A percentile compares a stretch with the other conserved stretches of the same genome.
Conservation (phyloP, 352 stramenopile genomes). For the Phytophthora cryptogea region DNA sequence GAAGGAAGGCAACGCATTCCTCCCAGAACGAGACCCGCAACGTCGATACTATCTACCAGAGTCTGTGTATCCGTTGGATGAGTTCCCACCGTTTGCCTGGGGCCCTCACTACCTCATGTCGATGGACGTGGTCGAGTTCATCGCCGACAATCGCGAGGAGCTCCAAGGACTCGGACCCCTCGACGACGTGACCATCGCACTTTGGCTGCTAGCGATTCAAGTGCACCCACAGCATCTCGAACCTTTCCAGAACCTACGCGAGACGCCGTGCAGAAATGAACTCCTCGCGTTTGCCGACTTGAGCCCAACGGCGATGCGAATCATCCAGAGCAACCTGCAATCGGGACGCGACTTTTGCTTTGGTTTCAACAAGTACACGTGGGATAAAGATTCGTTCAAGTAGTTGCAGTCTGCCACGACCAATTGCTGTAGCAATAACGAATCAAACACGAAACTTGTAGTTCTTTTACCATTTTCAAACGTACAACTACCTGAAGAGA, state of each 20-base stretch:
- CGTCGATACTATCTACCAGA: conserved; percentile 49
- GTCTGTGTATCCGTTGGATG: conserved; percentile 44
- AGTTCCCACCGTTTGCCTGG: conserved; percentile 55
- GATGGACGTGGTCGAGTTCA: conserved; percentile 58
- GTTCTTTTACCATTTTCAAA: too few relatives aligned
- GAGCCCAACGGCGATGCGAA: conserved; percentile 37
- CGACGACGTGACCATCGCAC: conserved; percentile 67
- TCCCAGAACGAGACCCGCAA: conserved; percentile 36
- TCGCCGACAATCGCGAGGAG: conserved; percentile 42
- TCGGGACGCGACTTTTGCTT: conserved; percentile 37
- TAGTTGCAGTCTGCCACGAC: not conserved
- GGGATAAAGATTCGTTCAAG: conserved; percentile 27
- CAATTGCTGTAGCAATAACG: too few relatives aligned
- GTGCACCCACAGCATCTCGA: conserved; percentile 51
- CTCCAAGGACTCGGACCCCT: conserved; percentile 44
- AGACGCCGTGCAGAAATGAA: conserved; percentile 40
- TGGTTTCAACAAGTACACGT: conserved; percentile 43
- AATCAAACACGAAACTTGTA: too few relatives aligned
- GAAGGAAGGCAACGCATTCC: conserved; percentile 25
- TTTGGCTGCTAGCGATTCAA: conserved; percentile 66
- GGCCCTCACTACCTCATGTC: conserved; percentile 64
- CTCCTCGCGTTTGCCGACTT: conserved; percentile 58
- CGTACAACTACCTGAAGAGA: too few relatives aligned
- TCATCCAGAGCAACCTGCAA: conserved; percentile 53
- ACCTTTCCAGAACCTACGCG: conserved; percentile 50